These are phyloP conservation scores for Cyberlindnera euphorbiae DNA, from an alignment of 805 yeast genomes.

Conservation along the genomic window DNA sequence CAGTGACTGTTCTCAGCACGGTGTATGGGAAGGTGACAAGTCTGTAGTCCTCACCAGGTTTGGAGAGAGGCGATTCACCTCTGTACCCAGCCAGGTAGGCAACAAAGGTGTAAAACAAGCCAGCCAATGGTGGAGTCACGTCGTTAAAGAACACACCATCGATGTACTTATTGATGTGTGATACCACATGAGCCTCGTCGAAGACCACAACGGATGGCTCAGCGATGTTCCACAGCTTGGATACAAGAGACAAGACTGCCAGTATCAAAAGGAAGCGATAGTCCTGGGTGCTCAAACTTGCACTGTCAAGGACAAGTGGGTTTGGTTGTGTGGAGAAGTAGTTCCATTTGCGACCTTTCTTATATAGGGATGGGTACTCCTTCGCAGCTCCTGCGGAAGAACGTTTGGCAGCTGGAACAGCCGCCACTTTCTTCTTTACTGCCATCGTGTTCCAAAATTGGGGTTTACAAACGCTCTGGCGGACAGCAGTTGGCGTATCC, in stretches of 20 bases:
- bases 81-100: constrained; percentile 50
- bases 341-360: constrained; percentile 29
- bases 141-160: constrained; percentile 62
- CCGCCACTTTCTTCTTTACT: constrained; percentile 9
- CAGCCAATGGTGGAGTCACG: constrained; percentile 69
- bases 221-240: constrained; percentile 17
- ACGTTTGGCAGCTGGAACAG: constrained; percentile 1
- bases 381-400: not conserved
- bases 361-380: constrained; percentile 26
- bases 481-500: not conserved
- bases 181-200: constrained; percentile 43
- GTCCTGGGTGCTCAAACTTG: constrained; percentile 7
- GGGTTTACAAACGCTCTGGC: not conserved
- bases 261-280: constrained; percentile 13
- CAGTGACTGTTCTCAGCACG: constrained; percentile 54
- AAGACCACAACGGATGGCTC: constrained; percentile 35
- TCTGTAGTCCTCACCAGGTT: constrained; percentile 15
- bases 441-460: constrained; percentile 3
- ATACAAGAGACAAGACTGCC: constrained; percentile 17
- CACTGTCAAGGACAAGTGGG: constrained; percentile 14
- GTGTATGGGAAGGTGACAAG: constrained; percentile 40
- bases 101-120: constrained; percentile 51
- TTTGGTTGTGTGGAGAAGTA: constrained; percentile 27
- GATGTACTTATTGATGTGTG: constrained; percentile 39
- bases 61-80: constrained; percentile 27